Evolutionary conservation across 768 basidiomycete species (phyloP).

Genomic region (Leccinum subtestaceum): DNA sequence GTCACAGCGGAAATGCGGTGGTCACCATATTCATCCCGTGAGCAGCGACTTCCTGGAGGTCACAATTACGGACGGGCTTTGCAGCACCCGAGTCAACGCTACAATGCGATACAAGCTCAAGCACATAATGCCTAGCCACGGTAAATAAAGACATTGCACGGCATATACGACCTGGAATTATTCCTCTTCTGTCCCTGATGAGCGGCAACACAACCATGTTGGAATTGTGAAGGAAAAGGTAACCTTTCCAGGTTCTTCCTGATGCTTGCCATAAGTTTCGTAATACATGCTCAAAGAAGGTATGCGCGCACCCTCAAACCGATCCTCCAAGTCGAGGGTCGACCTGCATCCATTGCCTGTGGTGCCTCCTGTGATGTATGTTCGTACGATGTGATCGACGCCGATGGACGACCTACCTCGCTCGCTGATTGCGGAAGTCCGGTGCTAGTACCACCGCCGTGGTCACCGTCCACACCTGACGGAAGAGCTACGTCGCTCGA

Average conservation of each 20-base stretch:
- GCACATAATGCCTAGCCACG: too few relatives aligned
- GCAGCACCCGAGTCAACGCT: too few relatives aligned
- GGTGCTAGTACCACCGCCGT: neutral
- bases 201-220: neutral
- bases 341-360: too few relatives aligned
- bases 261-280: neutral
- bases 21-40: too few relatives aligned
- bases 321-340: neutral
- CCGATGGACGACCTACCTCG: too few relatives aligned
- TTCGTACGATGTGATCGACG: too few relatives aligned
- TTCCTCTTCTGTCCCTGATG: neutral
- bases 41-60: too few relatives aligned
- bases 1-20: too few relatives aligned
- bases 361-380: too few relatives aligned
- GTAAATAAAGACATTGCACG: neutral
- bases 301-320: neutral
- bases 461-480: neutral
- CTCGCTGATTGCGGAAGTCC: neutral
- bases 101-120: too few relatives aligned
- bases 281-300: neutral
- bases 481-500: neutral
- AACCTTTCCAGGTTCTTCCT: neutral
- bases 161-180: neutral
- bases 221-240: neutral
- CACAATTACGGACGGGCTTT: too few relatives aligned